Evolutionary conservation across 345 rosid genomes (phyloP).

Genomic region (Excoecaria cochinchinensis): DNA sequence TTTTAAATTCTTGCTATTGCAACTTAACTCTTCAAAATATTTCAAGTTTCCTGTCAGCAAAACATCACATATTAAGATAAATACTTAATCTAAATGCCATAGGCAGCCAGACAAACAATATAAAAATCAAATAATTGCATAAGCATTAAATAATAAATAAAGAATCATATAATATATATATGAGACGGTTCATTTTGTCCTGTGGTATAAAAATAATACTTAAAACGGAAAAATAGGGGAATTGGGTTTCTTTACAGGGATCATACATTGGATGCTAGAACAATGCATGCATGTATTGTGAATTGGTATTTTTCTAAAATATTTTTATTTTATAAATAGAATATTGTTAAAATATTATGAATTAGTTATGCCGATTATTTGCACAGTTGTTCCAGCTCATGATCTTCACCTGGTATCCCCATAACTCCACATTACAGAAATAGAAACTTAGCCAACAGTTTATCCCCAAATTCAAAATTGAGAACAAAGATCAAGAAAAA

Average conservation of each 20-base stretch:
- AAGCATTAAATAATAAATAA: neutral
- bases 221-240: neutral
- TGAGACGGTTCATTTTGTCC: neutral
- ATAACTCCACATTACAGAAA: neutral
- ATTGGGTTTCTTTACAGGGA: neutral
- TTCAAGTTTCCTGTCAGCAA: slow-evolving; percentile 26
- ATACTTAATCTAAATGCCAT: too few species aligned
- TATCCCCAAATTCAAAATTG: neutral
- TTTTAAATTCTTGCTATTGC: slow-evolving; percentile 40
- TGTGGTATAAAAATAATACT: too few species aligned
- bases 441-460: neutral
- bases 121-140: neutral
- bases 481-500: neutral
- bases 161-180: neutral
- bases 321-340: neutral
- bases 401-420: neutral
- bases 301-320: neutral
- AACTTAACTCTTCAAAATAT: slow-evolving; percentile 11
- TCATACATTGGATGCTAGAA: neutral
- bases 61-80: neutral
- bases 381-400: neutral
- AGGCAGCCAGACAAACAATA: neutral
- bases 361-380: neutral
- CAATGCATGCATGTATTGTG: slow-evolving; percentile 8
- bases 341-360: neutral